Evolutionary conservation across 169 alveolate species (phyloP).

Genomic region (Plasmodium yoelii): DNA sequence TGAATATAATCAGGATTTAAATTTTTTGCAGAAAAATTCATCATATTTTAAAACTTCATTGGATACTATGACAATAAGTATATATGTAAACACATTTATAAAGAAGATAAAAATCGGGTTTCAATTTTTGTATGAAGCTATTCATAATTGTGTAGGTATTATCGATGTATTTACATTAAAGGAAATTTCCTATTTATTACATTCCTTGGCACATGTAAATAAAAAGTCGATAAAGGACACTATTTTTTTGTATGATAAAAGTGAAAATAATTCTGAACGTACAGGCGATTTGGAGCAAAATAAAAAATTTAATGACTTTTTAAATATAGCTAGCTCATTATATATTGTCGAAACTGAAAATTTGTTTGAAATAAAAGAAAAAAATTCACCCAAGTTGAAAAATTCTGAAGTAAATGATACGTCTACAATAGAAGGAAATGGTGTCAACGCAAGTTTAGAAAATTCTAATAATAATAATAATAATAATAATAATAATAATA

Average conservation of each 20-base stretch:
- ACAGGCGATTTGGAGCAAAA: neutral
- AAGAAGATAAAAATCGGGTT: constrained; percentile 62
- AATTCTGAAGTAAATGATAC: neutral
- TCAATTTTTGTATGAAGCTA: constrained; percentile 36
- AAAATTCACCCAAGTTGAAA: neutral
- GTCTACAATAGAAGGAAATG: neutral
- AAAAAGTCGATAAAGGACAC: constrained; percentile 13
- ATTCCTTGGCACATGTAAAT: constrained; percentile 31
- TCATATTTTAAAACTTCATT: constrained; percentile 16
- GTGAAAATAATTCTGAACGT: neutral
- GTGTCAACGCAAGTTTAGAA: neutral
- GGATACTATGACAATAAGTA: constrained; percentile 59
- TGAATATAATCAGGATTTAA: neutral
- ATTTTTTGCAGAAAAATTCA: constrained; percentile 19
- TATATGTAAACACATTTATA: constrained; percentile 39
- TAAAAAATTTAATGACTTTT: neutral
- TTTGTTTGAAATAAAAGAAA: neutral
- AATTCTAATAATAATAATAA: neutral
- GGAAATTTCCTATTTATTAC: constrained; percentile 45
- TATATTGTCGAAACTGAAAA: neutral
- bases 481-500: too few relatives aligned
- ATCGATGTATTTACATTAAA: constrained; percentile 21
- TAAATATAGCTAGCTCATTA: neutral
- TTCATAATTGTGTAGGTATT: constrained; percentile 5
- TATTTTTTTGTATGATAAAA: neutral